Conservation (phyloP, 805 yeast species). For the Tetrapisispora fleetii region DNA sequence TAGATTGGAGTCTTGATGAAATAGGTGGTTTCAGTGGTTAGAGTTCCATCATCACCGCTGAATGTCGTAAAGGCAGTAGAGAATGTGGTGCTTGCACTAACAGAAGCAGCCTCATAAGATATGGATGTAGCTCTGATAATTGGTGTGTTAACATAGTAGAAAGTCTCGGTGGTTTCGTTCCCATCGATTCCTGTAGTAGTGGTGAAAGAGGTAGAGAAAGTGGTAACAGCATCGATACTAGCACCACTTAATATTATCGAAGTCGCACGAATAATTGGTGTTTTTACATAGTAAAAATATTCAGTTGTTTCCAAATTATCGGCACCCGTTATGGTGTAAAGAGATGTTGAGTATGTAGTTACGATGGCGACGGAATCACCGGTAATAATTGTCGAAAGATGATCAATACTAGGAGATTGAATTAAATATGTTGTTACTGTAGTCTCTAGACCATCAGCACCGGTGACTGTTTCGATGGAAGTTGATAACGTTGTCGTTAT, state of each 20-base stretch:
- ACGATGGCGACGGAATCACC: background rate
- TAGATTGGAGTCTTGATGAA: constrained; percentile 5
- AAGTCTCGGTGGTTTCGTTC: background rate
- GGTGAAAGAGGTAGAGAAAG: background rate
- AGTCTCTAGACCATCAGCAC: constrained; percentile 3
- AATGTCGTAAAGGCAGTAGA: background rate
- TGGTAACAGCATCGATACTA: background rate
- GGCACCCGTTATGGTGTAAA: constrained; percentile 3
- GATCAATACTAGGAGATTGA: constrained; percentile 4
- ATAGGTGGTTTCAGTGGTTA: background rate
- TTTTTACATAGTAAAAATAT: constrained; percentile 3
- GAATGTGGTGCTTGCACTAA: background rate
- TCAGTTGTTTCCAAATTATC: constrained; percentile 3
- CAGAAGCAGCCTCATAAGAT: background rate
- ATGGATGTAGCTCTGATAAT: background rate
- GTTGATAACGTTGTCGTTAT: constrained; percentile 6
- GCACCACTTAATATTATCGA: background rate
- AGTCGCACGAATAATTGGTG: constrained; percentile 1
- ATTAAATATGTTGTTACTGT: constrained; percentile 2
- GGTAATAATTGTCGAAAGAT: background rate
- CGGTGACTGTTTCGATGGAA: background rate
- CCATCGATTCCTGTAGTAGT: background rate
- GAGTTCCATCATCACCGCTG: constrained; percentile 4
- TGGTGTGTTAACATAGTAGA: background rate
- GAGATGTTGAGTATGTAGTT: constrained; percentile 5